A percentile compares a stretch with the other conserved stretches of the same genome.
Conservation (phyloP, 73 alveolate species). For the Tetrahymena malaccensis region DNA sequence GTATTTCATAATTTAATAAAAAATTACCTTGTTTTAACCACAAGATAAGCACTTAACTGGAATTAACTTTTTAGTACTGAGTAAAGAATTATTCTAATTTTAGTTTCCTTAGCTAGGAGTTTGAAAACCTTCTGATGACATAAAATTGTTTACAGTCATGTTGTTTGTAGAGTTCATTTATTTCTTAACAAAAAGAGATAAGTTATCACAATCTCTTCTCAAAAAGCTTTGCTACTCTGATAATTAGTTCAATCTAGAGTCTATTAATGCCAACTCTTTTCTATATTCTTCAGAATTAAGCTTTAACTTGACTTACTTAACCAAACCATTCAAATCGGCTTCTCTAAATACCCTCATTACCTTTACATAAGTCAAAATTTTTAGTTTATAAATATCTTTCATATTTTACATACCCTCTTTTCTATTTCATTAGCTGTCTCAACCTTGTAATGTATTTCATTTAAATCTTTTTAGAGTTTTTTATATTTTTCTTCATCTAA, state of each 20-base stretch:
- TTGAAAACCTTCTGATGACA: not conserved
- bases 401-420: not conserved
- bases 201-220: slow-evolving; percentile 31
- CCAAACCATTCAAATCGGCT: slow-evolving; percentile 25
- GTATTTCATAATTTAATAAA: no score
- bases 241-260: not conserved
- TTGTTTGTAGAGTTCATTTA: not conserved
- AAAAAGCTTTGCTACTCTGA: slow-evolving; percentile 3
- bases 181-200: slow-evolving; percentile 14
- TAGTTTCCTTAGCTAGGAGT: slow-evolving; percentile 4
- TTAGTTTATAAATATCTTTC: not conserved
- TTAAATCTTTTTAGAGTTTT: slow-evolving; percentile 20
- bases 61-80: slow-evolving; percentile 13
- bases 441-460: slow-evolving; percentile 19
- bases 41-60: slow-evolving; percentile 36
- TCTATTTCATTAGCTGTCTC: slow-evolving; percentile 35
- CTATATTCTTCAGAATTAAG: slow-evolving; percentile 21
- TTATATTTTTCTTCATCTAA: slow-evolving; percentile 34
- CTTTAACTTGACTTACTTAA: slow-evolving; percentile 11
- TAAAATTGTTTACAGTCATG: not conserved
- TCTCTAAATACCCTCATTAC: slow-evolving; percentile 28
- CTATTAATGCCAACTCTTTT: slow-evolving; percentile 12
- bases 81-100: not conserved
- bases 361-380: not conserved
- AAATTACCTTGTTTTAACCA: not conserved